A percentile compares a stretch with the other conserved stretches of the same genome.
These are phyloP conservation scores for Aeschynomene evenia DNA, from an alignment of 306 rosid species.

Conservation along the genomic window DNA sequence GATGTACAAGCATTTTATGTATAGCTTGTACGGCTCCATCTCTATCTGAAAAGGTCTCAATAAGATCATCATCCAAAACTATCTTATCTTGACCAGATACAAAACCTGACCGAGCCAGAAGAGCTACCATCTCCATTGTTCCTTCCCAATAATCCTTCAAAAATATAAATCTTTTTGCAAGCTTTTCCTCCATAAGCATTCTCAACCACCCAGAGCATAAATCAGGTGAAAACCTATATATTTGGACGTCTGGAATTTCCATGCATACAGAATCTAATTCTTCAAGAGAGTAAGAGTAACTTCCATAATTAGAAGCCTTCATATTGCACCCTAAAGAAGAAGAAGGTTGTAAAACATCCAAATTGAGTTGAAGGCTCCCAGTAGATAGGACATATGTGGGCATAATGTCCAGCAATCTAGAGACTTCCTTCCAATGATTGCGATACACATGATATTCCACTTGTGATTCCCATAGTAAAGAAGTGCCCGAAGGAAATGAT, in stretches of 20 bases:
- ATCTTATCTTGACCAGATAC: slow-evolving; percentile 42
- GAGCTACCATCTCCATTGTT: slow-evolving; percentile 61
- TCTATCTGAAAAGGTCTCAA: slow-evolving; percentile 43
- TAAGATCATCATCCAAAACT: slow-evolving; percentile 43
- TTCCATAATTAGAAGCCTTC: slow-evolving; percentile 60
- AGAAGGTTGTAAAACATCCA: slow-evolving; percentile 65
- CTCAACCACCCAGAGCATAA: slow-evolving; percentile 73
- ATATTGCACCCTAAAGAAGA: slow-evolving; percentile 49
- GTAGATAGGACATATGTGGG: slow-evolving; percentile 56
- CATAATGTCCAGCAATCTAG: slow-evolving; percentile 60
- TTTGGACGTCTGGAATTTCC: slow-evolving; percentile 67
- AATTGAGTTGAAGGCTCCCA: slow-evolving; percentile 80
- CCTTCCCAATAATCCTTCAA: slow-evolving; percentile 91
- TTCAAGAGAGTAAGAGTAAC: slow-evolving; percentile 67
- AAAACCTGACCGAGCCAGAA: slow-evolving; percentile 82
- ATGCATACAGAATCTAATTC: slow-evolving; percentile 76
- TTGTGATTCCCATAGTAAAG: slow-evolving; percentile 87
- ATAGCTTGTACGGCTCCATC: slow-evolving; percentile 59
- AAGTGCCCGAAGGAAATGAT: slow-evolving; percentile 51
- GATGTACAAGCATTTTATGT: slow-evolving; percentile 65
- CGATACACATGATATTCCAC: slow-evolving; percentile 75
- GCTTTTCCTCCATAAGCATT: slow-evolving; percentile 74
- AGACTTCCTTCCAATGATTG: slow-evolving; percentile 77
- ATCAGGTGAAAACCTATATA: slow-evolving; percentile 58
- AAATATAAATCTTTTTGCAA: slow-evolving; percentile 71